A percentile compares a stretch with the other conserved stretches of the same genome.
Evolutionary conservation across 2,329 filamentous ascomycete genomes (phyloP).

Genomic region (Emmonsiellopsis sp.): DNA sequence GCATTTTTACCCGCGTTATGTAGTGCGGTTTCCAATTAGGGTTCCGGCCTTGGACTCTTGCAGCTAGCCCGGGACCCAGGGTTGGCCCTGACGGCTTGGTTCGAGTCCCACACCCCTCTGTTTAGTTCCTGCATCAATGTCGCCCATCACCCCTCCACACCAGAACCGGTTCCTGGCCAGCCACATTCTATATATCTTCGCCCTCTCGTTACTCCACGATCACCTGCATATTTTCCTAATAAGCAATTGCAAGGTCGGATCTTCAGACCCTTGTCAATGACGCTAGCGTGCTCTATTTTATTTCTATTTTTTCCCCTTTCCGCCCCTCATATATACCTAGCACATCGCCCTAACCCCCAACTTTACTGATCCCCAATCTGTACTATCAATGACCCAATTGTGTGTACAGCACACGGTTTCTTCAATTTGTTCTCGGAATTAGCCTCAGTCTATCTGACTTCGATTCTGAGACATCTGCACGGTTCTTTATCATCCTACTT

Average conservation of each 20-base stretch:
- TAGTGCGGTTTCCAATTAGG: not conserved
- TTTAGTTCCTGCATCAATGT: not conserved
- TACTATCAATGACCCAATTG: not conserved
- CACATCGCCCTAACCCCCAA: not conserved
- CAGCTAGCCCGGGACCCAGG: not conserved
- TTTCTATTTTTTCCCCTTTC: conserved; percentile 3
- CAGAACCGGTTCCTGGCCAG: not conserved
- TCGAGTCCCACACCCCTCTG: not conserved
- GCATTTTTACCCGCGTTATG: not conserved
- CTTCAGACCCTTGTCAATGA: not conserved
- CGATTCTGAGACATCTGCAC: conserved; percentile 1
- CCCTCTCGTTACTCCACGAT: not conserved
- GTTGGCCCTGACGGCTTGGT: not conserved
- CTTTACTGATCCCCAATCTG: not conserved
- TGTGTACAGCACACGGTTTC: not conserved
- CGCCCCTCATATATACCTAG: not conserved
- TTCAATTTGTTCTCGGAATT: conserved; percentile 1
- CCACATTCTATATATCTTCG: conserved; percentile 1
- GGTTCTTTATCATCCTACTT: not conserved
- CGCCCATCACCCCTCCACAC: not conserved
- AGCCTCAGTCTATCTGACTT: not conserved
- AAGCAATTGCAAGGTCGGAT: not conserved
- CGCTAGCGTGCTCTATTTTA: conserved; percentile 1
- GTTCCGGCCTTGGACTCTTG: not conserved
- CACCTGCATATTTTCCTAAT: not conserved